Evolutionary conservation across 2,329 filamentous ascomycete genomes (phyloP), one percentile per base, ranked within the genome.

Genomic region (Aspergillus sp.): DNA sequence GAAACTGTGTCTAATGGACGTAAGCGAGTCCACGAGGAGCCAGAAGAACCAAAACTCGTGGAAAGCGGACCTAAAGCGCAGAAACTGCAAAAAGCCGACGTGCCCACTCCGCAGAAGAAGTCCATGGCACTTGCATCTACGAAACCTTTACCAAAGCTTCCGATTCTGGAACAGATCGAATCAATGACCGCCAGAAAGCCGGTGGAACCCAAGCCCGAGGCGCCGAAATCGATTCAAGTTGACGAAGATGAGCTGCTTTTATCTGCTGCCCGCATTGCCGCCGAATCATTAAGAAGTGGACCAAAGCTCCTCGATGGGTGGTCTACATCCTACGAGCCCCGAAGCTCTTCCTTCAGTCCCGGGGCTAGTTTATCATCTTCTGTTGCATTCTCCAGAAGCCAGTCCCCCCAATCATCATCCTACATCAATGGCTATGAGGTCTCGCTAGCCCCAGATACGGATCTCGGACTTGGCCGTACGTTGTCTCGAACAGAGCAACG

Each of bases 401-500:
- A 70, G 39, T 74, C 75, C 25, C 67, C 72, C n/a, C 70, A 72
- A 48, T 60, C 65, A 45, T 45, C 32, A 36, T 61, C 49, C 60
- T 71, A 55, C 63, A 67, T 73, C 30, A 76, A 78, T 55, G 76
- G 78, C 6, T 77, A 78, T 58, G 71, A 79, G 52, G 74, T 80
- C 53, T 74, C 76, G 2, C 70, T 79, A 58, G 76, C 76, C 9
- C 76, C 76, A 19, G 71, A 75, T 41, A 72, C 69, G 1, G 71
- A 75, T 15, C 67, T 76, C 23, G 78, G 76, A 10, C 67, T 77
- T 5, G 76, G 76, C 5, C 69, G 74, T 32, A 74, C 72, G 8
- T 65, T 81, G 57, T 80, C 78, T 48, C 73, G 78, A 17, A 79
- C 78, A 0, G 79, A 81, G 60, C 71, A 77, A 63, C 70, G 79